Percentiles rank a stretch among this genome's conserved stretches.
Evolutionary conservation across 192 early-diverging fungal genomes (phyloP).

Genomic region (Coemansia sp.): DNA sequence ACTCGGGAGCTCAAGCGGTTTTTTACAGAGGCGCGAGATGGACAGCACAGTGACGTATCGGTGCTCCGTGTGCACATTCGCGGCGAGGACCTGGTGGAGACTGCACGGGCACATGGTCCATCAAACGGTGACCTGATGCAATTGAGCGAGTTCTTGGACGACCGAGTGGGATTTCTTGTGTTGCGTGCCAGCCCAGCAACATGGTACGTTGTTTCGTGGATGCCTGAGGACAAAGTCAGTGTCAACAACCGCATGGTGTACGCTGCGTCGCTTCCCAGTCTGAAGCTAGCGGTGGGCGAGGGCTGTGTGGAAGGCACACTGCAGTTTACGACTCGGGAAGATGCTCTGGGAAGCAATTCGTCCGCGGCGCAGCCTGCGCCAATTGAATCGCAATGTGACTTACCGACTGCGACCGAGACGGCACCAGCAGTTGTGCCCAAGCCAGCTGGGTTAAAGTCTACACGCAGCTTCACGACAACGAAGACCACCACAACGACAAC

Average conservation of each 20-base stretch:
- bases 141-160: slow-evolving; percentile 30
- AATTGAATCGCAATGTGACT: neutral
- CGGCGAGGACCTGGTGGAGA: slow-evolving; percentile 45
- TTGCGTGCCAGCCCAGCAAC: slow-evolving; percentile 28
- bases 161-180: slow-evolving; percentile 40
- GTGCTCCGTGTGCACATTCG: slow-evolving; percentile 48
- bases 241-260: slow-evolving; percentile 55
- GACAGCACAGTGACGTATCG: slow-evolving; percentile 27
- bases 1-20: slow-evolving; percentile 47
- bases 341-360: slow-evolving; percentile 27
- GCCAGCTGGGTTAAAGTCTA: slow-evolving; percentile 17
- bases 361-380: neutral
- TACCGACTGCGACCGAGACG: neutral
- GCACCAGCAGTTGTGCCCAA: slow-evolving; percentile 34
- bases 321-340: slow-evolving; percentile 46
- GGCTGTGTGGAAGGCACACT: slow-evolving; percentile 28
- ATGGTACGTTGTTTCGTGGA: slow-evolving; percentile 56
- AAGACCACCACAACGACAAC: slow-evolving; percentile 6
- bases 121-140: slow-evolving; percentile 41
- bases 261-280: slow-evolving; percentile 46
- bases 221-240: slow-evolving; percentile 53
- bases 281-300: slow-evolving; percentile 49
- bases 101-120: slow-evolving; percentile 37
- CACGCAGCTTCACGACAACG: slow-evolving; percentile 3
- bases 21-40: slow-evolving; percentile 41